Base-by-base conservation (phyloP, 768 basidiomycete genomes). In the Hydnomerulius pinastri region DNA sequence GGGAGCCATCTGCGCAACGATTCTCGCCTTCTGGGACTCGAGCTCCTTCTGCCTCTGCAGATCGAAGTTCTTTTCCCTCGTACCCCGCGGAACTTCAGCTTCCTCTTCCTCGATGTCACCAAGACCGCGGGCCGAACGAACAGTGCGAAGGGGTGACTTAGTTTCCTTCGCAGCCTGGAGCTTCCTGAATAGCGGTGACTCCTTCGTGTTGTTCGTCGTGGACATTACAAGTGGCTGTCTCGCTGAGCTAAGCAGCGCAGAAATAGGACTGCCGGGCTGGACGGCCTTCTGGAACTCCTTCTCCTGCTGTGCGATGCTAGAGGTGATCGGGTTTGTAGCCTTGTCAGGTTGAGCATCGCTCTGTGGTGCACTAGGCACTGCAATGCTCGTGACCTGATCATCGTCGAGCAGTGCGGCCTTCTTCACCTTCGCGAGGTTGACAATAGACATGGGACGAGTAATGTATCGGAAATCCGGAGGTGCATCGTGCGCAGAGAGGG, bases 211-310 rank as follows among this genome's bases (percentile, higher is more conserved):
- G 15, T 69, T 73, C 18, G 74, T 77, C 6, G 77, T 80, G 17
- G 77, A 77, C 70, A 93, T 87, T 43, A 96, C 73, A 33, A 97
- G 74, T 0, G 94, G 94, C 67, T 93, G 90, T 50, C 87, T 79
- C 6, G 94, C 94, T 3, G 92, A 93, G 58, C 82, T 87, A 59
- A 99, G 79, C 42, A 99, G 72, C 3, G 91, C 92, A 24, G 91
- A 90, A 52, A 99, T 95, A 1, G 97, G 97, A 54, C 88, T 91
- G 36, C 91, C 93, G 6, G 95, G 96, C 63, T 94, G 92, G 1
- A 98, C 91, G 2, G 94, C 97, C 61, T 88, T 86, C 73, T 90
- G 87, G 85, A 98, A 98, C 68, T 98, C 97, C 66, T 87, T 87
- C 79, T 99, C 97, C 64, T 92, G 90, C 60, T 92, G 80, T 3